Percentiles rank a stretch among this genome's conserved stretches.
phyloP scores from a whole-genome alignment of 345 rosid genomes.

The Boechera divaricarpa region DNA sequence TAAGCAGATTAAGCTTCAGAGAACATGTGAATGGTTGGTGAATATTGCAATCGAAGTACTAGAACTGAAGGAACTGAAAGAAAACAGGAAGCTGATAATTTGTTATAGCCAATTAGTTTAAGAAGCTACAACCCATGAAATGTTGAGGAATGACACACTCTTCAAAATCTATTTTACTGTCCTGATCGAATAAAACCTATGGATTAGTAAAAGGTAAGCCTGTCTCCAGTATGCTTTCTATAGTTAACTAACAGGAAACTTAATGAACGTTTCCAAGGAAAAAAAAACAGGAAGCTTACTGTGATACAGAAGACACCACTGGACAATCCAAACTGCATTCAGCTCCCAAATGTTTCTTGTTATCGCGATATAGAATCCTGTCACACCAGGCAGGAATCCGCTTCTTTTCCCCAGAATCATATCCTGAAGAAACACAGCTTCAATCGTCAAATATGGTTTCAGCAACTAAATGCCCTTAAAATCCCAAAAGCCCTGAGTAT shows the following conservation, averaged over 20 bases:
- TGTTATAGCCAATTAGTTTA: no score
- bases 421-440: slow-evolving; percentile 52
- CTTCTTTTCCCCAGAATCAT: slow-evolving; percentile 86
- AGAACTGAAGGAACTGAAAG: not conserved
- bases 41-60: not conserved
- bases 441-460: slow-evolving; percentile 7
- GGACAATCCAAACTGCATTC: slow-evolving; percentile 80
- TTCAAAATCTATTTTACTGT: no score
- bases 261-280: not conserved
- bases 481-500: not conserved
- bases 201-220: not conserved
- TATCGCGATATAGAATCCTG: slow-evolving; percentile 77
- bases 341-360: slow-evolving; percentile 50
- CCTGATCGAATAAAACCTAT: no score
- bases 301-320: slow-evolving; percentile 56
- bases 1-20: not conserved
- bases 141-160: no score
- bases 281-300: slow-evolving; percentile 7
- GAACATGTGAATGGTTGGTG: not conserved
- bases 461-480: not conserved
- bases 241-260: not conserved
- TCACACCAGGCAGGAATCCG: slow-evolving; percentile 95
- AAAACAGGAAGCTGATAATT: not conserved
- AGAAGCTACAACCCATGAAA: no score
- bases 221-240: slow-evolving; percentile 14